Evolutionary conservation across 1,284 basidiomycete genomes (phyloP).

Genomic region (Boletellus deceptivus): DNA sequence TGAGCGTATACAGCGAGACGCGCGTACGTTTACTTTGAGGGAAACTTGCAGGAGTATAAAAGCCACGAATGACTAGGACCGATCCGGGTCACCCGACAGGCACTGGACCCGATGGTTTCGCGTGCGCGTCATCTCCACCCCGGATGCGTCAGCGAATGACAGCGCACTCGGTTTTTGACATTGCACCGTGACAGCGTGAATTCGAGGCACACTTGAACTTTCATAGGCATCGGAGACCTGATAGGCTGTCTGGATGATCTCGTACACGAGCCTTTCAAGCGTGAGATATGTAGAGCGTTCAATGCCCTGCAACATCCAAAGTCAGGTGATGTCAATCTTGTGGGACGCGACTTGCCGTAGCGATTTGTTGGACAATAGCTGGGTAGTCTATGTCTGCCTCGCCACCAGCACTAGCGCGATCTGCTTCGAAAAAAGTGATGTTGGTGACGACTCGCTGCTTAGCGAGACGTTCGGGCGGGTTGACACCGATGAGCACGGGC

Average conservation of each 20-base stretch:
- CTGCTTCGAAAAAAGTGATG: conserved; percentile 38
- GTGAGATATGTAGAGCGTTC: conserved; percentile 45
- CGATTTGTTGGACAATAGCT: conserved; percentile 31
- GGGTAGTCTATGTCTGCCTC: conserved; percentile 35
- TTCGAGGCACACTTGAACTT: background rate
- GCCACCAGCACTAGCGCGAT: background rate
- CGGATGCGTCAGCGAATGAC: conserved; percentile 47
- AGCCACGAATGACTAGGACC: background rate
- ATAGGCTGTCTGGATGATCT: conserved; percentile 39
- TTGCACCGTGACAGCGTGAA: conserved; percentile 41
- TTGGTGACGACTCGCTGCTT: conserved; percentile 48
- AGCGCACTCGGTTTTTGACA: conserved; percentile 55
- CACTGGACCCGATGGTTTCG: background rate
- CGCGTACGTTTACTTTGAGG: background rate
- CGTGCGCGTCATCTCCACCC: conserved; percentile 13
- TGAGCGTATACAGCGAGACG: background rate
- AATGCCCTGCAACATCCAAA: conserved; percentile 34
- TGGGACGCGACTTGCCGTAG: conserved; percentile 26
- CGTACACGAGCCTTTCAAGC: conserved; percentile 48
- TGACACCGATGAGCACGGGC: conserved; percentile 50
- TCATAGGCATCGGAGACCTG: conserved; percentile 24
- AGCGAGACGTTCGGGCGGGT: conserved; percentile 48
- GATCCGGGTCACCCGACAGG: background rate
- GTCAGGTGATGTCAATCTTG: background rate
- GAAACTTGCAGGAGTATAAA: background rate